Percentiles rank a stretch among this genome's conserved stretches.
These are phyloP conservation scores for Termitomyces sp. DNA, from an alignment of 768 basidiomycete genomes.

Conservation along the genomic window DNA sequence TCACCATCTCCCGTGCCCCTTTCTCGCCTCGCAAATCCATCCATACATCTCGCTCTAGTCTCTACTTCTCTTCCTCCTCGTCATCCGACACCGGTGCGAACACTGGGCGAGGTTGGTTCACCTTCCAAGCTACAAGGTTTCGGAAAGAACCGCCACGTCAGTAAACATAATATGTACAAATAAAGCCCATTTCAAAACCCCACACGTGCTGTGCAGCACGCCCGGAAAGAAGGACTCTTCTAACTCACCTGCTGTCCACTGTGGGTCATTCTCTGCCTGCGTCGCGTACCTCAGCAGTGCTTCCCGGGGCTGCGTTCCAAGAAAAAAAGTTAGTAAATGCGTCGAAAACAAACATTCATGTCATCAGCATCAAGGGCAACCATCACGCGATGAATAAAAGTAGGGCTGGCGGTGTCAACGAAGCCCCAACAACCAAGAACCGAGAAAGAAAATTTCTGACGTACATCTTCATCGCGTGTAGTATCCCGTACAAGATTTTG, in stretches of 20 bases:
- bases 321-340: constrained; percentile 15
- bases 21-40: constrained; percentile 11
- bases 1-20: constrained; percentile 13
- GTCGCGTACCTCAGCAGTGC: constrained; percentile 92
- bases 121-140: constrained; percentile 72
- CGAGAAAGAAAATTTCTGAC: constrained; percentile 30
- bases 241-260: constrained; percentile 78
- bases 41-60: constrained; percentile 4
- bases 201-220: constrained; percentile 24
- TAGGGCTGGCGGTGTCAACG: constrained; percentile 5
- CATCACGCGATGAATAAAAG: constrained; percentile 14
- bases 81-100: constrained; percentile 65
- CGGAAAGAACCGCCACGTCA: constrained; percentile 63
- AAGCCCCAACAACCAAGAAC: constrained; percentile 12
- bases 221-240: constrained; percentile 12
- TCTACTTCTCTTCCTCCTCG: constrained; percentile 42
- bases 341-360: constrained; percentile 4
- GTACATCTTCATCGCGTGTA: constrained; percentile 90
- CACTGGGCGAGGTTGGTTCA: constrained; percentile 82
- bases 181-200: constrained; percentile 19
- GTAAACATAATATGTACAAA: constrained; percentile 43
- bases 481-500: constrained; percentile 91
- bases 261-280: constrained; percentile 67
- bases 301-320: constrained; percentile 76
- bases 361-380: constrained; percentile 10